Evolutionary conservation across 1,284 basidiomycete genomes (phyloP).

Genomic region (Cryptococcus amylolentus): DNA sequence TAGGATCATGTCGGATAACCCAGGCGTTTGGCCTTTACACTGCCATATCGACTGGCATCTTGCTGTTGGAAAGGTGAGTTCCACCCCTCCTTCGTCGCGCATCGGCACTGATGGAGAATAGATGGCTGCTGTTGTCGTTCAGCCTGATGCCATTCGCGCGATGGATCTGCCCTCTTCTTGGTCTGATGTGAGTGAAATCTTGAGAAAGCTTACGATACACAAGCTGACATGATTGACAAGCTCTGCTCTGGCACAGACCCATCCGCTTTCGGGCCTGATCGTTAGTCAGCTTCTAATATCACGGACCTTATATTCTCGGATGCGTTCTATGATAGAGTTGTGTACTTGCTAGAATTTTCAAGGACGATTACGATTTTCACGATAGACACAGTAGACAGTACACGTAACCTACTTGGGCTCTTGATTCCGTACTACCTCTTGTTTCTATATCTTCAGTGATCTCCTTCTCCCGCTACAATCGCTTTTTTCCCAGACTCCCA

Average conservation of each 20-base stretch:
- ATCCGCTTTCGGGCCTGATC: constrained; percentile 13
- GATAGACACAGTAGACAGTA: too few species aligned
- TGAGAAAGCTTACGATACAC: background rate
- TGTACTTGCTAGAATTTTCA: too few species aligned
- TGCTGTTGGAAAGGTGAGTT: constrained; percentile 16
- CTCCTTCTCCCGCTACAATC: too few species aligned
- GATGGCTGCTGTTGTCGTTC: constrained; percentile 18
- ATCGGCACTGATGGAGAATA: background rate
- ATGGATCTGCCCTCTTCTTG: constrained; percentile 13
- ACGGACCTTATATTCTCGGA: too few species aligned
- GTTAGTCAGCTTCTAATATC: background rate
- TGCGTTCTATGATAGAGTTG: too few species aligned
- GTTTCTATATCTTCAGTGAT: too few species aligned
- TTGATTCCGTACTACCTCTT: too few species aligned
- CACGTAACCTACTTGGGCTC: too few species aligned
- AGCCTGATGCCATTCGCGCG: constrained; percentile 15
- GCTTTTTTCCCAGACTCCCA: too few species aligned
- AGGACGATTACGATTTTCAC: too few species aligned
- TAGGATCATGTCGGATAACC: constrained; percentile 23
- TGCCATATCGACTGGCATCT: constrained; percentile 34
- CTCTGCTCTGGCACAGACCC: constrained; percentile 16
- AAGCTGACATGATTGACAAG: background rate
- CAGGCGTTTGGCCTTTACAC: constrained; percentile 27
- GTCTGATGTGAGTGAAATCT: constrained; percentile 4
- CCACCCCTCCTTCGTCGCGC: background rate